Percentiles rank a stretch among this genome's conserved stretches.
These are phyloP conservation scores for Stemphylium beticola DNA, from an alignment of 2,329 filamentous ascomycete species.

Conservation along the genomic window DNA sequence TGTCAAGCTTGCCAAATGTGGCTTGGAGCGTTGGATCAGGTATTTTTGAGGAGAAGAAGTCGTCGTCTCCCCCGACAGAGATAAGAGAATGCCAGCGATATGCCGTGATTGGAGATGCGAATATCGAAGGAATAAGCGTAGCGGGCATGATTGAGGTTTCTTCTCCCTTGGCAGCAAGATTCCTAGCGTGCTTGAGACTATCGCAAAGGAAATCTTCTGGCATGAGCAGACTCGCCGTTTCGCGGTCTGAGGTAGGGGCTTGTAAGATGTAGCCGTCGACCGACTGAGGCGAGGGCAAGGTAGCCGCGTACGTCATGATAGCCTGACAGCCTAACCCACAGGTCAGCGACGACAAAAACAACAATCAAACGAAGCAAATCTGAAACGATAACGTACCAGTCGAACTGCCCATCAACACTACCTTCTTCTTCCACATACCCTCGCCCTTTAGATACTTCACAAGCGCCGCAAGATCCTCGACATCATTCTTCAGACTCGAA, in stretches of 20 bases:
- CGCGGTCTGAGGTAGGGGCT: slow-evolving; percentile 24
- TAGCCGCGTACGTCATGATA: slow-evolving; percentile 17
- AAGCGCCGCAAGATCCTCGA: slow-evolving; percentile 19
- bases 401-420: slow-evolving; percentile 4
- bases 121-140: slow-evolving; percentile 13
- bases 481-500: slow-evolving; percentile 25
- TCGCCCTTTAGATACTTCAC: slow-evolving; percentile 15
- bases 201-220: slow-evolving; percentile 4
- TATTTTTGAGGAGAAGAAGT: slow-evolving; percentile 26
- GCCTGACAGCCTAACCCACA: slow-evolving; percentile 20
- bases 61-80: slow-evolving; percentile 21
- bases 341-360: neutral
- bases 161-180: slow-evolving; percentile 12
- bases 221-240: slow-evolving; percentile 23
- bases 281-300: neutral
- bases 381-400: neutral
- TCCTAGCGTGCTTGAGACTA: slow-evolving; percentile 11
- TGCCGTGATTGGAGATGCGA: slow-evolving; percentile 20
- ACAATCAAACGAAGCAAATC: neutral
- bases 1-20: slow-evolving; percentile 13
- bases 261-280: slow-evolving; percentile 24
- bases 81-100: slow-evolving; percentile 27
- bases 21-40: neutral
- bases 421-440: neutral
- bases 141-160: slow-evolving; percentile 12